phyloP scores from a whole-genome alignment of 1,139 yeast species.

The Hemisphaericaspora subhashii region DNA sequence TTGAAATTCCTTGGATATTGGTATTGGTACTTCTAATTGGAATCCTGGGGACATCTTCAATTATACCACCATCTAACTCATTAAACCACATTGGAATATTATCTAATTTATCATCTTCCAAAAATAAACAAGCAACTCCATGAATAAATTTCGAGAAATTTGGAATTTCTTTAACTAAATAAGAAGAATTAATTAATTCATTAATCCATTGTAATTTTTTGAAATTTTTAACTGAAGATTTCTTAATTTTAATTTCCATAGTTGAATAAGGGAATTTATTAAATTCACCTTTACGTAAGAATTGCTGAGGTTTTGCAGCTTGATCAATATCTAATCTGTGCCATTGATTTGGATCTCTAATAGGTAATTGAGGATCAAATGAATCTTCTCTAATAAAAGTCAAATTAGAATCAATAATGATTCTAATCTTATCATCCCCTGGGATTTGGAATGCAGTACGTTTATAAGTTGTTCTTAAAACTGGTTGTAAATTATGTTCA shows the following conservation, averaged over 20 bases:
- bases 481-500: slow-evolving; percentile 74
- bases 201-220: slow-evolving; percentile 73
- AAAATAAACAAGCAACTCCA: slow-evolving; percentile 83
- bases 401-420: slow-evolving; percentile 86
- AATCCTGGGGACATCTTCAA: slow-evolving; percentile 26
- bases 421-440: slow-evolving; percentile 89
- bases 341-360: slow-evolving; percentile 88
- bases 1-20: slow-evolving; percentile 5
- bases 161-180: slow-evolving; percentile 87
- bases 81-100: slow-evolving; percentile 93
- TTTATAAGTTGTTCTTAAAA: slow-evolving; percentile 80
- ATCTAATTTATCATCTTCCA: slow-evolving; percentile 89
- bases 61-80: slow-evolving; percentile 78
- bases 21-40: slow-evolving; percentile 13
- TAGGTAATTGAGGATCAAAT: slow-evolving; percentile 80
- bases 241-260: slow-evolving; percentile 81
- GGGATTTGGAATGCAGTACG: slow-evolving; percentile 98
- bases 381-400: slow-evolving; percentile 87
- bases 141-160: slow-evolving; percentile 88
- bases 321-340: slow-evolving; percentile 89
- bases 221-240: slow-evolving; percentile 41
- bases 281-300: slow-evolving; percentile 83
- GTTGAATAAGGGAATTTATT: slow-evolving; percentile 87
- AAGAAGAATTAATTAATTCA: slow-evolving; percentile 72
- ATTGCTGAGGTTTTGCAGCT: slow-evolving; percentile 64